These are phyloP conservation scores for Calocybe gambosa DNA, from an alignment of 1,284 basidiomycete species.

Conservation along the genomic window DNA sequence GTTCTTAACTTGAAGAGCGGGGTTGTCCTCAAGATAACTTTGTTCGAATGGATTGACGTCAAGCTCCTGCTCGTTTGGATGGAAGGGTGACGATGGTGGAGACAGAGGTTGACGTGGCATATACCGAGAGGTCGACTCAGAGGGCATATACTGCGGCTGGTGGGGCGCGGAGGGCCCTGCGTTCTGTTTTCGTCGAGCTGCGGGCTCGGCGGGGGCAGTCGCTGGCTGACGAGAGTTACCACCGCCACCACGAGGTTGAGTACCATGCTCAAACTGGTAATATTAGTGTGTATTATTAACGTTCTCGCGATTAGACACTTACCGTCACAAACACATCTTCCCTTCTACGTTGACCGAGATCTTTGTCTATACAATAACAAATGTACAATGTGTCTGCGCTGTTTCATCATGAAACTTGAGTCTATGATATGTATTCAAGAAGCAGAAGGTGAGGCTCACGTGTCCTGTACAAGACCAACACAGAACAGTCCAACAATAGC, in stretches of 20 bases:
- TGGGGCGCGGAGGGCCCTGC: slow-evolving; percentile 7
- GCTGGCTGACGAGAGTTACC: slow-evolving; percentile 1
- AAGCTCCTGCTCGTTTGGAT: slow-evolving; percentile 21
- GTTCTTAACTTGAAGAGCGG: slow-evolving; percentile 4
- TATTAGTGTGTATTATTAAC: not conserved
- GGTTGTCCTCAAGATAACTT: slow-evolving; percentile 23
- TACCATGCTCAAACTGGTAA: slow-evolving; percentile 23
- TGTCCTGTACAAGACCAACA: slow-evolving; percentile 76
- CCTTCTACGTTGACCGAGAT: slow-evolving; percentile 55
- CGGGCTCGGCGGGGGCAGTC: slow-evolving; percentile 1
- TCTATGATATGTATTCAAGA: not conserved
- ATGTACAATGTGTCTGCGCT: slow-evolving; percentile 79
- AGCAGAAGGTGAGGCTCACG: slow-evolving; percentile 37
- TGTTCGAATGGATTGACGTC: slow-evolving; percentile 33
- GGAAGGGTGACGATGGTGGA: slow-evolving; percentile 17
- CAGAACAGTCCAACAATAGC: slow-evolving; percentile 81
- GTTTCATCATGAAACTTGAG: not conserved
- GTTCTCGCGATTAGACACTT: slow-evolving; percentile 25
- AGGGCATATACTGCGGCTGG: slow-evolving; percentile 18
- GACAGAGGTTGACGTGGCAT: slow-evolving; percentile 18
- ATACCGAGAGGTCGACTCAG: slow-evolving; percentile 16
- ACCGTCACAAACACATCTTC: slow-evolving; percentile 70
- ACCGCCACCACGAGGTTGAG: slow-evolving; percentile 6
- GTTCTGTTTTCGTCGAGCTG: slow-evolving; percentile 4
- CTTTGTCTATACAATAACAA: slow-evolving; percentile 86